Conservation (phyloP, 108 stramenopile species). For the Aurantiochytrium sp. region DNA sequence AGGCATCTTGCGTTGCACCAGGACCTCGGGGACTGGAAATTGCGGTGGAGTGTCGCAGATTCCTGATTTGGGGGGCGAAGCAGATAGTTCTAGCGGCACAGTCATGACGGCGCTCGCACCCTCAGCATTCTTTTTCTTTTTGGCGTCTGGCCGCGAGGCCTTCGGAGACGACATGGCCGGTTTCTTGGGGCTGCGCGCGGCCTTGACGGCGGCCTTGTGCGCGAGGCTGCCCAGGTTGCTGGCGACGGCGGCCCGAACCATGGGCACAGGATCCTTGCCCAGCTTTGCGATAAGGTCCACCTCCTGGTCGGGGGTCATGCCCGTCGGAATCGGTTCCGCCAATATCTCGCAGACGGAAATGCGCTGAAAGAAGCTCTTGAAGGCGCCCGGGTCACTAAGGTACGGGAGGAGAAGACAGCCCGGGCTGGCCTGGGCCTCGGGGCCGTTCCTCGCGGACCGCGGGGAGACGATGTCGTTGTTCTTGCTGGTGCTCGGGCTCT, state of each 20-base stretch:
- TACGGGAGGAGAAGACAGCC: background rate
- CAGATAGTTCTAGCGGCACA: too few species aligned
- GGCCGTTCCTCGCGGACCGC: too few species aligned
- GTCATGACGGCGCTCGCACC: too few species aligned
- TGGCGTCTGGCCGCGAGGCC: background rate
- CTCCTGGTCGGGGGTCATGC: background rate
- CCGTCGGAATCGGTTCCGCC: background rate
- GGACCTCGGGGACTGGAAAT: background rate
- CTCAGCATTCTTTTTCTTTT: too few species aligned
- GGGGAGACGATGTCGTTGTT: too few species aligned
- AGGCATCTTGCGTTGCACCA: background rate
- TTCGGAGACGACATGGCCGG: background rate
- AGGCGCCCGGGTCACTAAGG: background rate
- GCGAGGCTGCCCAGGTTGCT: background rate
- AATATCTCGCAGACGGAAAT: background rate
- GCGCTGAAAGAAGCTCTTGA: slow-evolving; percentile 30
- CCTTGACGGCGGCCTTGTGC: background rate
- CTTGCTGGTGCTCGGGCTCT: too few species aligned
- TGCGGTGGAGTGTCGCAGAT: too few species aligned
- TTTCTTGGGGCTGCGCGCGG: background rate
- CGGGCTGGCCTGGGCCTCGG: too few species aligned
- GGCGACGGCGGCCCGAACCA: background rate
- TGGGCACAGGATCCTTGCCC: background rate
- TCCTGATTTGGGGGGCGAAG: too few species aligned
- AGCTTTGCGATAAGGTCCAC: background rate